Evolutionary conservation across 2,329 filamentous ascomycete species (phyloP).

Genomic region (Cladosporium sp.): DNA sequence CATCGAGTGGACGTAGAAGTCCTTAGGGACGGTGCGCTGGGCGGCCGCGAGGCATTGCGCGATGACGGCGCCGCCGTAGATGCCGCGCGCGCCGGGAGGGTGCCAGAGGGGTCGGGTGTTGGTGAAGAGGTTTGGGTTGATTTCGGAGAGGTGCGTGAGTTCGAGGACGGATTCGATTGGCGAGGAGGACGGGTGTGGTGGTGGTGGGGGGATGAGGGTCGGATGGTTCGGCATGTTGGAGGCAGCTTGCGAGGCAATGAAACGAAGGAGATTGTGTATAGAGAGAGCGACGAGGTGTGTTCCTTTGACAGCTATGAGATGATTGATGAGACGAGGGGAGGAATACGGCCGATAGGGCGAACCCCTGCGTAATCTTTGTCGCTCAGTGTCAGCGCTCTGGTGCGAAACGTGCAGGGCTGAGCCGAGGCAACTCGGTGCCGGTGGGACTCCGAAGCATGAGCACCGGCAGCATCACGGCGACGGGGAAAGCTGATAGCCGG

Average conservation of each 20-base stretch:
- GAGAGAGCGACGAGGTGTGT: neutral
- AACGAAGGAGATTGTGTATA: neutral
- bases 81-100: slow-evolving; percentile 81
- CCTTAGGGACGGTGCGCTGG: slow-evolving; percentile 72
- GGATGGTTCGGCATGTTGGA: slow-evolving; percentile 11
- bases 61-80: slow-evolving; percentile 91
- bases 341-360: neutral
- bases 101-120: slow-evolving; percentile 91
- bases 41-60: slow-evolving; percentile 85
- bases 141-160: slow-evolving; percentile 68
- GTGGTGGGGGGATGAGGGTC: slow-evolving; percentile 65
- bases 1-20: slow-evolving; percentile 89
- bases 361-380: slow-evolving; percentile 6
- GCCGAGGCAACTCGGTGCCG: slow-evolving; percentile 3
- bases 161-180: slow-evolving; percentile 86
- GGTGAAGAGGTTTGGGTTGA: slow-evolving; percentile 84
- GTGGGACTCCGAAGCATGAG: neutral
- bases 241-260: too few species aligned
- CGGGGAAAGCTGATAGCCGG: neutral
- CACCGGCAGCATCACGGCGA: neutral
- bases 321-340: neutral
- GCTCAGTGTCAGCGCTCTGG: neutral
- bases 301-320: too few species aligned
- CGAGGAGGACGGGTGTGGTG: slow-evolving; percentile 64
- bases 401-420: slow-evolving; percentile 1